phyloP scores from a whole-genome alignment of 345 rosid genomes.

The Syzygium aromaticum region DNA sequence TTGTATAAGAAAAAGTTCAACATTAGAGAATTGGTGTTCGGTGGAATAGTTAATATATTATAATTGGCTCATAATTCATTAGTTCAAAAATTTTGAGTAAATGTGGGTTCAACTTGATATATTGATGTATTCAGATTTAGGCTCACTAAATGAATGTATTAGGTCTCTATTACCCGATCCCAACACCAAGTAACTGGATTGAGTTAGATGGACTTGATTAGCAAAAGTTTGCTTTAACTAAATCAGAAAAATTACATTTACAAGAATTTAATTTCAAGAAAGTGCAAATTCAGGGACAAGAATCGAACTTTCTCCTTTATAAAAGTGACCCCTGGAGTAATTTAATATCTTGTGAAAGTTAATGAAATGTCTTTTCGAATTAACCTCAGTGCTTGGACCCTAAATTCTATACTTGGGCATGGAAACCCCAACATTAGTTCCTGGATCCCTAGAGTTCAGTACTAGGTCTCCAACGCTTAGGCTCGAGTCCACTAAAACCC shows the following conservation, averaged over 20 bases:
- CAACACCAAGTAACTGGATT: neutral
- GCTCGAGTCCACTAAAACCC: too few species aligned
- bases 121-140: neutral
- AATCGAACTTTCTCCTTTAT: neutral
- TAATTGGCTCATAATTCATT: neutral
- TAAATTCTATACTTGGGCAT: too few species aligned
- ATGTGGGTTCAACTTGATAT: accelerated
- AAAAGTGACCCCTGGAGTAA: neutral
- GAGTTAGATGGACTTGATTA: neutral
- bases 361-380: neutral
- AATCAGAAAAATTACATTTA: neutral
- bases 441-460: too few species aligned
- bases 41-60: neutral
- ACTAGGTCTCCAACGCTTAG: too few species aligned
- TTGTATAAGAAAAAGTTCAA: accelerated
- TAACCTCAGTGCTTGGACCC: too few species aligned
- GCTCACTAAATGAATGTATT: neutral
- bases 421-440: too few species aligned
- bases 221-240: neutral
- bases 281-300: neutral
- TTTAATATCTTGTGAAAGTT: neutral
- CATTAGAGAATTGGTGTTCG: neutral
- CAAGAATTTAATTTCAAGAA: neutral
- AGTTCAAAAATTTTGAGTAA: accelerated
- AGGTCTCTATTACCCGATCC: neutral